Evolutionary conservation across 495 filamentous ascomycete species (phyloP).

Genomic region (Penicillium maclennaniae): DNA sequence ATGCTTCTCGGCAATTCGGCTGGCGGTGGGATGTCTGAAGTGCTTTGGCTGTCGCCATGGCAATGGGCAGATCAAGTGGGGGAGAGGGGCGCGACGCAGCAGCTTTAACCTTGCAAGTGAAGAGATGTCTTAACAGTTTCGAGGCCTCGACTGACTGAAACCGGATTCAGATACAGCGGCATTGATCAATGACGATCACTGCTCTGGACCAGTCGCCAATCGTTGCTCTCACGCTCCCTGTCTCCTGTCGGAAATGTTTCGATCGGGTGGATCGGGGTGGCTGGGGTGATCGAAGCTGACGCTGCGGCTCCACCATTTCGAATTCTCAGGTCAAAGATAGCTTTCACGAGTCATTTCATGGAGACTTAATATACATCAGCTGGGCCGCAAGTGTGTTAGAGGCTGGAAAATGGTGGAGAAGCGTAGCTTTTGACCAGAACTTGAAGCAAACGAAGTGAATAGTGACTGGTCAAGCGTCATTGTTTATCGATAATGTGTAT

Average conservation of each 20-base stretch:
- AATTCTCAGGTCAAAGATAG: conserved; percentile 14
- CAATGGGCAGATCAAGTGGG: conserved; percentile 14
- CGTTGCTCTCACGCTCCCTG: conserved; percentile 15
- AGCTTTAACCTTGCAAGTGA: conserved; percentile 14
- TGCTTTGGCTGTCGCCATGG: conserved; percentile 23
- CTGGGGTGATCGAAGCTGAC: conserved; percentile 26
- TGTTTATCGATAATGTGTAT: conserved; percentile 19
- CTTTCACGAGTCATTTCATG: background rate
- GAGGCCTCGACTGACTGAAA: conserved; percentile 21
- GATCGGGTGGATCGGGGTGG: conserved; percentile 23
- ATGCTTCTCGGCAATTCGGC: background rate
- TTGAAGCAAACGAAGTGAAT: background rate
- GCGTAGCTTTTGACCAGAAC: background rate
- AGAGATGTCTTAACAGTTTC: conserved; percentile 13
- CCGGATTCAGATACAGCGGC: conserved; percentile 18
- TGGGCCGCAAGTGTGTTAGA: background rate
- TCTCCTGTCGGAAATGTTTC: conserved; percentile 17
- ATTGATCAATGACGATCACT: conserved; percentile 21
- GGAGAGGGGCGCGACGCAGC: conserved; percentile 3
- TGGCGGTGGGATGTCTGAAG: background rate
- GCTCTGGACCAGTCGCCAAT: conserved; percentile 20
- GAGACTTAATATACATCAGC: background rate
- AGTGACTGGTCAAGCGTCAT: background rate
- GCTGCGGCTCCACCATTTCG: conserved; percentile 20
- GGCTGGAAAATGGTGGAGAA: background rate